These are phyloP conservation scores for Deinandra increscens DNA, from an alignment of 129 eudicot species.

Conservation along the genomic window DNA sequence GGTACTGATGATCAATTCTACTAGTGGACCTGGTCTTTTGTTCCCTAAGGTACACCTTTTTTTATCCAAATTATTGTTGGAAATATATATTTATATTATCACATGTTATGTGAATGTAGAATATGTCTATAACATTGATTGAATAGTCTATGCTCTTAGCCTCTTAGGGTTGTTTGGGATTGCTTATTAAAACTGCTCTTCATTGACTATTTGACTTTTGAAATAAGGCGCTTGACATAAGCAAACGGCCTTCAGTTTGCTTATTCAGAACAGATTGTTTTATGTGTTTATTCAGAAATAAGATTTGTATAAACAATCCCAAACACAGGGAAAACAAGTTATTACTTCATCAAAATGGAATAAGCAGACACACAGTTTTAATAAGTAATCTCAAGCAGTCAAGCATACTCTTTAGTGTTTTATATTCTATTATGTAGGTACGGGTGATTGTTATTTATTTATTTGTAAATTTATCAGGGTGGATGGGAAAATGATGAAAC, in stretches of 20 bases:
- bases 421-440: constrained; percentile 8
- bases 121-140: background rate
- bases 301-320: background rate
- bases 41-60: constrained; percentile 71
- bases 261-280: background rate
- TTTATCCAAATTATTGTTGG: background rate
- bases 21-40: constrained; percentile 94
- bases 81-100: background rate
- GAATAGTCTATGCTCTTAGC: background rate
- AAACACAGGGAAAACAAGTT: background rate
- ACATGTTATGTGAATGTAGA: background rate
- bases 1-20: constrained; percentile 82
- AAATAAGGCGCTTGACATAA: background rate
- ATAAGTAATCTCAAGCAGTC: background rate
- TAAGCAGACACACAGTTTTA: background rate
- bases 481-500: constrained; percentile 99
- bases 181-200: background rate
- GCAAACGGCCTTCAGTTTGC: background rate
- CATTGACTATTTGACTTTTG: background rate
- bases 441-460: background rate
- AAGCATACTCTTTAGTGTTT: background rate
- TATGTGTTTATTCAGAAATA: no score
- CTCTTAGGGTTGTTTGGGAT: background rate
- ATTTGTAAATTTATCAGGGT: constrained; percentile 53
- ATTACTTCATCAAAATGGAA: background rate